Percentiles rank a stretch among this genome's conserved stretches.
Evolutionary conservation across 495 filamentous ascomycete genomes (phyloP).

Genomic region (Penicillium roqueforti): DNA sequence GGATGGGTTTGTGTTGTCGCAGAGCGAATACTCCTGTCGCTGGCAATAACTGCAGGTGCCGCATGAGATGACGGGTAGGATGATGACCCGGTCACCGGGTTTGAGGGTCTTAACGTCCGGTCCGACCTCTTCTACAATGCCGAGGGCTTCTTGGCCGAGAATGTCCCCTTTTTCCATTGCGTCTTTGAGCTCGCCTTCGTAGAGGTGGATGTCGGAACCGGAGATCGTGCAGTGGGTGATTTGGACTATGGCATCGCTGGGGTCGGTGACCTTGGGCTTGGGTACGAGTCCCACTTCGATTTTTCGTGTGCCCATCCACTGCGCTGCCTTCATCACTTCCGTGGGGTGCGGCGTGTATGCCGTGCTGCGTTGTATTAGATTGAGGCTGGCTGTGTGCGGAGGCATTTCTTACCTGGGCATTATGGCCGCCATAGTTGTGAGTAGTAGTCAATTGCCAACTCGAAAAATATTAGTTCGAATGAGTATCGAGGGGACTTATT

Average conservation of each 20-base stretch:
- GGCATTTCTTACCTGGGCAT: conserved; percentile 1
- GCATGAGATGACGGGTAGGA: conserved; percentile 61
- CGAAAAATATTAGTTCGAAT: neutral
- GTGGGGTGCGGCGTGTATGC: conserved; percentile 24
- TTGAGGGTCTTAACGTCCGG: conserved; percentile 22
- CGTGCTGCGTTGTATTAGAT: neutral
- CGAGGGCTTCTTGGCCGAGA: conserved; percentile 43
- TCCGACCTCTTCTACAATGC: conserved; percentile 34
- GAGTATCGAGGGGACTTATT: neutral
- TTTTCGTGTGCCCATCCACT: conserved; percentile 25
- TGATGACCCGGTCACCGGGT: conserved; percentile 35
- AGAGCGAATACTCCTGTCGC: conserved; percentile 54
- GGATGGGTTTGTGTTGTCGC: conserved; percentile 65
- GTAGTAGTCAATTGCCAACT: neutral
- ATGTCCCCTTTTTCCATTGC: conserved; percentile 62
- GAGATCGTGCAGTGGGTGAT: conserved; percentile 35
- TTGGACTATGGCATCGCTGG: conserved; percentile 32
- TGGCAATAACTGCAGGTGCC: conserved; percentile 38
- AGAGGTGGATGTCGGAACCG: conserved; percentile 30
- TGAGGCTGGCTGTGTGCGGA: neutral
- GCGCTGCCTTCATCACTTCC: conserved; percentile 28
- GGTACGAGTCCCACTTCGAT: conserved; percentile 25
- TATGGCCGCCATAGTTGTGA: conserved; percentile 1
- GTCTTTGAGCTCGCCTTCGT: conserved; percentile 25
- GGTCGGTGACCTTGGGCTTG: conserved; percentile 30